A percentile compares a stretch with the other conserved stretches of the same genome.
Conservation (phyloP, 371 early-diverging fungal genomes). For the Rhizopus arrhizus region DNA sequence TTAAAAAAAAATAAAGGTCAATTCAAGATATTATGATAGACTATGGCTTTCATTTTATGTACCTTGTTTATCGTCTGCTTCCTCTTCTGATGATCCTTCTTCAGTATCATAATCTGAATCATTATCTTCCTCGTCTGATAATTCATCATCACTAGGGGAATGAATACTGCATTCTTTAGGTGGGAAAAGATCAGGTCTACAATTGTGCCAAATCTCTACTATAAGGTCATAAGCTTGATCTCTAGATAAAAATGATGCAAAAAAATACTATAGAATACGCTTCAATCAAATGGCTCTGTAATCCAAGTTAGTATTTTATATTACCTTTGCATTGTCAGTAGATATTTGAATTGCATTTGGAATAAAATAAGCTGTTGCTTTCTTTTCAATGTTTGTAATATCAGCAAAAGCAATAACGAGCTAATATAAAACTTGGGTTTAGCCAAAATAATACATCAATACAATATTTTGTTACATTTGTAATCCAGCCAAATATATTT, state of each 20-base stretch:
- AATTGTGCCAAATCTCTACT: conserved; percentile 68
- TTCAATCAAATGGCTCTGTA: neutral
- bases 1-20: too few species aligned
- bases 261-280: conserved; percentile 58
- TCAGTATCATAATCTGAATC: conserved; percentile 39
- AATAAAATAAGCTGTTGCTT: conserved; percentile 78
- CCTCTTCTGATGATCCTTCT: conserved; percentile 8
- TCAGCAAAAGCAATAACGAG: conserved; percentile 83
- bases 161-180: conserved; percentile 23
- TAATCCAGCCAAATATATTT: conserved; percentile 96
- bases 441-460: neutral
- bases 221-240: conserved; percentile 77
- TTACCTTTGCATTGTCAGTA: conserved; percentile 69
- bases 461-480: conserved; percentile 60
- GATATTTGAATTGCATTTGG: conserved; percentile 86
- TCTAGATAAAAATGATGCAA: conserved; percentile 81
- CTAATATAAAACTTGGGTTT: conserved; percentile 30
- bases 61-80: conserved; percentile 4
- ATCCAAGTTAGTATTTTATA: neutral
- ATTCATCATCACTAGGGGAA: conserved; percentile 20
- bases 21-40: too few species aligned
- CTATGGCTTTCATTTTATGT: neutral
- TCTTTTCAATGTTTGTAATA: conserved; percentile 81
- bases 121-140: conserved; percentile 16
- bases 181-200: conserved; percentile 18